Base-by-base conservation (phyloP, 2,329 filamentous ascomycete species). In the Talaromyces sp. region DNA sequence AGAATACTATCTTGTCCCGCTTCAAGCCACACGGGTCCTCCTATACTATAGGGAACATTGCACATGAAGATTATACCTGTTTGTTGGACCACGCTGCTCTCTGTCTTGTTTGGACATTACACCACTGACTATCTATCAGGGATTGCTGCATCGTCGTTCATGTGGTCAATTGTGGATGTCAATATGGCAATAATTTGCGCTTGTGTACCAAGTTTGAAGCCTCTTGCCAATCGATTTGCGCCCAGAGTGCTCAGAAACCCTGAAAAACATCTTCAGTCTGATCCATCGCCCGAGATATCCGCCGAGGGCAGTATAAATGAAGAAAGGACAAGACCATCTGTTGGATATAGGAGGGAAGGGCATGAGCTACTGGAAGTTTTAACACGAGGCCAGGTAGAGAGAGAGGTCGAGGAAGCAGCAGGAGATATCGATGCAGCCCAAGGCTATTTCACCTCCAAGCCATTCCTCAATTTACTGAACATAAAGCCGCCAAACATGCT, bases 101-200 rank as follows among this genome's bases (percentile, higher is more conserved):
- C 15, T n/a, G 40, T 43, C 40, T 19, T 19, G 2, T 3, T 45
- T 7, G n/a, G 10, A 13, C 4, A 11, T 19, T 19, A 7, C n/a
- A 22, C 7, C 10, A 13, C n/a, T 56, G 17, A 19, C 17, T 13
- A 22, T 43, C 22, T 45, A 19, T 38, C 17, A 47, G 61, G n/a
- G 25, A 3, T 27, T 22, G 2, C 15, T 40, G 15, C 61, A n/a
- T 25, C 22, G 5, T 47, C 61, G 1, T n/a, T 63, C 17, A 58
- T 58, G 51, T 78, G 75, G 76, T 78, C 76, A n/a, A 72, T 74
- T 8, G 70, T 79, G 19, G 77, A 80, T 72, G 75, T 73, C 67
- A 77, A 77, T 64, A 71, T 74, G 13, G 75, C 77, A 2, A 79
- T 79, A 43, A 77, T 79, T 38, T 79, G 77, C 67, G 77, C 77